phyloP scores from a whole-genome alignment of 164 flowering plant genomes.

The Chimonanthus salicifolius region DNA sequence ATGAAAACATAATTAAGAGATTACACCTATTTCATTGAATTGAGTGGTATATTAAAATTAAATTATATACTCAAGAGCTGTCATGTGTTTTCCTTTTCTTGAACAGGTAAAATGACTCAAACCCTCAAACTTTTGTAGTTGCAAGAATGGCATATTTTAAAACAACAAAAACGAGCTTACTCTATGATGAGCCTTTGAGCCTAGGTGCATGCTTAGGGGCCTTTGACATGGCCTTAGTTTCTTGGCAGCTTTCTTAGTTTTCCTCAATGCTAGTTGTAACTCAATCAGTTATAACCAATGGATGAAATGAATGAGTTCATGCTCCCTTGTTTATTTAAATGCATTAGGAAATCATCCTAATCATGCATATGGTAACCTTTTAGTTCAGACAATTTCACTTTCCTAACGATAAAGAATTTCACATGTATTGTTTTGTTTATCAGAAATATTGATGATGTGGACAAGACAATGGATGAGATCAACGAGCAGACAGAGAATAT shows the following conservation, averaged over 20 bases:
- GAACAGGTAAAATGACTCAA: background rate
- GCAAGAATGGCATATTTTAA: no score
- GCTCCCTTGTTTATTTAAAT: background rate
- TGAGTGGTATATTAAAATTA: no score
- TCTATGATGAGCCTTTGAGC: no score
- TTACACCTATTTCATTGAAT: no score
- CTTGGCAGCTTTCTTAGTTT: no score
- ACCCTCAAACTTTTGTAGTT: no score
- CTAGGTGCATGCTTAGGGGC: no score
- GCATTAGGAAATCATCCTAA: background rate
- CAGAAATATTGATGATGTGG: slow-evolving; percentile 52
- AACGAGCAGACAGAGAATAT: slow-evolving; percentile 55
- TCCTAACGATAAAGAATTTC: background rate
- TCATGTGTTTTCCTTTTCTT: background rate
- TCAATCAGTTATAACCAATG: background rate
- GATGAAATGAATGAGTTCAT: background rate
- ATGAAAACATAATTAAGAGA: no score
- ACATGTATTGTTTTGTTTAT: background rate
- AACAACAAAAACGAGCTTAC: no score
- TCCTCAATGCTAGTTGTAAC: background rate
- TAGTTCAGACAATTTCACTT: background rate
- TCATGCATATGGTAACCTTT: background rate
- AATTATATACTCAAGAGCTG: background rate
- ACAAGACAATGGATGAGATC: slow-evolving; percentile 56
- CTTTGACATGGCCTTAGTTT: no score